Percentiles rank a stretch among this genome's conserved stretches.
Evolutionary conservation across 2,329 filamentous ascomycete genomes (phyloP).

Genomic region (Hymenoscyphus fructigenus): DNA sequence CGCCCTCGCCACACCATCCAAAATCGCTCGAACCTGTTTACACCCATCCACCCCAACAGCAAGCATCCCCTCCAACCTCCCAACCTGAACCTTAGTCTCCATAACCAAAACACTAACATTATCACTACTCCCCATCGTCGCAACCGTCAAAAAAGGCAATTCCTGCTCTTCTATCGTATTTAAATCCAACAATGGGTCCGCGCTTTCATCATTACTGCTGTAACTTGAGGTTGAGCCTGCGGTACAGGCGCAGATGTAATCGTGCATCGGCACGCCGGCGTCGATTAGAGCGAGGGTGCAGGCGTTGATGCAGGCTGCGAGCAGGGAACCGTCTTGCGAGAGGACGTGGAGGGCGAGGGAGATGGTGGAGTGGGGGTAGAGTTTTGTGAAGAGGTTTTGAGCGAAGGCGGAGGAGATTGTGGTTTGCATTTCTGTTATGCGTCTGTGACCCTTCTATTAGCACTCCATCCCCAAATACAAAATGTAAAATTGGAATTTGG

Average conservation of each 20-base stretch:
- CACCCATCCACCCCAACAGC: conserved; percentile 91
- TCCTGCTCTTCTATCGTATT: conserved; percentile 83
- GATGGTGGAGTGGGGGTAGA: conserved; percentile 88
- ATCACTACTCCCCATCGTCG: conserved; percentile 71
- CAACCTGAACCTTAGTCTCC: conserved; percentile 84
- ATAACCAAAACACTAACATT: conserved; percentile 77
- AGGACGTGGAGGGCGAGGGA: conserved; percentile 82
- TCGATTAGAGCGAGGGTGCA: conserved; percentile 89
- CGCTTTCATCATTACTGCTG: conserved; percentile 61
- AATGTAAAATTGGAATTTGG: neutral
- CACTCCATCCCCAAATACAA: neutral
- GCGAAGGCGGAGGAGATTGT: conserved; percentile 77
- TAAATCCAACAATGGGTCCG: conserved; percentile 77
- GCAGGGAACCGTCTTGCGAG: conserved; percentile 83
- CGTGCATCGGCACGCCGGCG: conserved; percentile 91
- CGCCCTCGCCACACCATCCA: conserved; percentile 77
- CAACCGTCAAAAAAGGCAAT: conserved; percentile 83
- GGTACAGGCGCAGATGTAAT: conserved; percentile 86
- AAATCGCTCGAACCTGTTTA: conserved; percentile 75
- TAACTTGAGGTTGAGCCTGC: conserved; percentile 75
- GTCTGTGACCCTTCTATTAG: conserved; percentile 48
- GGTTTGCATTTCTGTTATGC: conserved; percentile 76
- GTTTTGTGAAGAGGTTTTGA: conserved; percentile 75
- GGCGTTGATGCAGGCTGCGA: conserved; percentile 89
- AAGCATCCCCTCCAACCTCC: conserved; percentile 85